Base-by-base conservation (phyloP, 345 rosid genomes). In the Aquilaria malaccensis region DNA sequence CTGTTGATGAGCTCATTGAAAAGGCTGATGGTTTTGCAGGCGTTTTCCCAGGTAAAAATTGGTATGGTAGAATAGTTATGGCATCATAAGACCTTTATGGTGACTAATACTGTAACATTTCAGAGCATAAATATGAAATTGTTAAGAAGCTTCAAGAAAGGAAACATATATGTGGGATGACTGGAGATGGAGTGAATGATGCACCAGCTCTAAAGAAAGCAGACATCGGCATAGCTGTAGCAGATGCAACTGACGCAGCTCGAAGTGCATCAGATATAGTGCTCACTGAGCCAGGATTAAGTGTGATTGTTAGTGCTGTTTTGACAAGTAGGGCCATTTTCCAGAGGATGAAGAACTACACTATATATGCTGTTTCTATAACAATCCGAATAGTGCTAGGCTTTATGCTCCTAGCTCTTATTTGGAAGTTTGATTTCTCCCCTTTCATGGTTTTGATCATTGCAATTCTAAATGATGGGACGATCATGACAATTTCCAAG, bases 261-360 rank as follows among this genome's bases (percentile, higher is more conserved):
- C 80, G 96, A 62, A 37, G 96, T 10, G 96, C 96, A 14, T 88
- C 93, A 0, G 93, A 88, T 71, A 88, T 88, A 55, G 96, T 88
- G 58, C 62, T 88, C 60, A 88, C 96, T 0, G 85, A 88, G 71
- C 96, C 90, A 43, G 93, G 96, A 58, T 74, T 88, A 61, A 85
- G 93, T 32, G 96, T 85, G 65, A 85, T 85, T 7, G 45, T 88
- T 2, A 85, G 90, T 32, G 96, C 96, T 0, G 93, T 88, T 33
- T 62, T 88, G 58, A 88, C 93, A 6, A 88, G 96, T 77, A 74
- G 96, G 54, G 89, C 86, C 46, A 85, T 88, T 70, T 88, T 88
- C 78, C 96, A 88, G 61, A 85, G 93, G 73, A 88, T 88, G 96
- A 88, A 88, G 79, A 88, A 88, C 81, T 88, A 88, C 88, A 88